Base-by-base conservation (phyloP, 2,329 filamentous ascomycete species). In the Cercospora sp. region DNA sequence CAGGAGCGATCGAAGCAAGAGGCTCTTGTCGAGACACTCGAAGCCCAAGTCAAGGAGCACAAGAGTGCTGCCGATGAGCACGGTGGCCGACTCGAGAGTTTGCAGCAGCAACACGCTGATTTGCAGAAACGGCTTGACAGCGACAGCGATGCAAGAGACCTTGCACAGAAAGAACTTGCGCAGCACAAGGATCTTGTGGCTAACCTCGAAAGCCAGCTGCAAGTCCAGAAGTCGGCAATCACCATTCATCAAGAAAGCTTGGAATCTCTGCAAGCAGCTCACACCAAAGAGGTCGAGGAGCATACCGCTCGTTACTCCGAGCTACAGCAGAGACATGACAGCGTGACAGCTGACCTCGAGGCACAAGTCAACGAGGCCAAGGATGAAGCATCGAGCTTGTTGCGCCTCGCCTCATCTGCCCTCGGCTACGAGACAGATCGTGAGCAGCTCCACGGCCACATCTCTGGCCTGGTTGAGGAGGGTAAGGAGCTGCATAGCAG, bases 1-100 rank as follows among this genome's bases (percentile, higher is more conserved):
- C 74, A 80, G 64, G 81, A 83, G 75, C 78, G 79, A 16, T 45
- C 73, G 4, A 79, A 80, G 71, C 81, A 83, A 26, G 83, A 88
- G 68, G 83, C 86, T 43, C 84, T 85, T 24, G 80, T 88, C 10
- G 83, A 85, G 64, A 77, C 81, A 24, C 81, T 97, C 51, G 90
- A 91, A 70, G 85, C 81, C 68, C 90, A 97, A 77, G 90, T 97
- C 63, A 89, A 94, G 62, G 89, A 93, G 76, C 93, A 97, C 81
- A 94, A 91, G 81, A 82, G 85, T 3, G 87, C 91, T 43, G 90
- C 96, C 74, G 85, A 86, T 70, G 85, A 83, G 72, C 92, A 94
- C 74, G 84, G 88, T 12, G 78, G 85, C 45, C 91, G 89, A 74
- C 89, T 97, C 32, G 85, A 88, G 3, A 87, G 91, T 71, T 84